Base-by-base conservation (phyloP, 352 stramenopile genomes). In the Globisporangium iwayamae region DNA sequence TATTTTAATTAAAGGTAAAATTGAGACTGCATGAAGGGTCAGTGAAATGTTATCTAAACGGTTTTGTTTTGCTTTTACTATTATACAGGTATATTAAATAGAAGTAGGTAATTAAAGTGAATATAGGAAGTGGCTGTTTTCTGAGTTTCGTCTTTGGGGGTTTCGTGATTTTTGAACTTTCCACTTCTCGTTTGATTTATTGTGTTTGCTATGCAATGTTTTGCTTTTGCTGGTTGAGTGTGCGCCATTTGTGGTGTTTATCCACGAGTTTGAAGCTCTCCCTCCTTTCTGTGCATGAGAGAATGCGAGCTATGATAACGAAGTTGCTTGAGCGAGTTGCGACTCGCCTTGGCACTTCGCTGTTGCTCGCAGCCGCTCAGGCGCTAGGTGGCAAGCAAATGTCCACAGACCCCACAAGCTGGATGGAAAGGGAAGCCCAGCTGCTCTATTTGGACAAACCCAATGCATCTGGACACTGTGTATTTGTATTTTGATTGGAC, bases 131-230 rank as follows among this genome's bases (percentile, higher is more conserved):
- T 28, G 25, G 25, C 25, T 48, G 43, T 48, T 48, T 22, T 22
- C 43, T 48, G 43, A 48, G 43, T 48, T 47, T 47, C 41, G 14
- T 47, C 18, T 6, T 9, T 18, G 39, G 13, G 16, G 6, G 14
- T 20, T 48, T 48, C 43, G 43, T 48, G 43, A 48, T 22, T 11
- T 48, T 48, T 48, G 43, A 48, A 48, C 43, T 48, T 48, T 48
- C 43, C 43, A 48, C 43, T 47, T 48, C 43, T n/a, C 22, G 43
- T 22, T 41, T 41, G 36, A 20, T 48, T 47, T 47, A 18, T 47
- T 47, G 8, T 9, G n/a, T 47, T 38, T 38, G 34, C 34, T 38
- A 28, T 28, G 25, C 25, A 28, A 28, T 28, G 25, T 28, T 28
- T 28, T 28, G 25, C 38, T 45, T 45, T 14, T 45, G 10, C 6